Conservation (phyloP, 2,329 filamentous ascomycete species). For the Epichloe gansuensis region DNA sequence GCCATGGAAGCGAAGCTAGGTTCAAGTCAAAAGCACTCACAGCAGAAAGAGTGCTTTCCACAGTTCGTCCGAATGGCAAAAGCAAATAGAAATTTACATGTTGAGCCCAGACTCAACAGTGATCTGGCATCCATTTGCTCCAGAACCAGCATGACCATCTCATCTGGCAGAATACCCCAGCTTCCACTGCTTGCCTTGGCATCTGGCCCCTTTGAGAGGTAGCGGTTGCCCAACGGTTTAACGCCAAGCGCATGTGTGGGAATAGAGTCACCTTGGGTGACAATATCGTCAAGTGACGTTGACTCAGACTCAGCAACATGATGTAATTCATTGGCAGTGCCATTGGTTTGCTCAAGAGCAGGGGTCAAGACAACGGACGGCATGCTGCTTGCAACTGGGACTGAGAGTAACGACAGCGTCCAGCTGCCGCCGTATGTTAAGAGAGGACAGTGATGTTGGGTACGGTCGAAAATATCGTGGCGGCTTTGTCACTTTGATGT, state of each 20-base stretch:
- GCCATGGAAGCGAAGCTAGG: background rate
- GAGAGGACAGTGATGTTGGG: background rate
- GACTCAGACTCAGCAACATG: background rate
- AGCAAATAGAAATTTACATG: constrained; percentile 78
- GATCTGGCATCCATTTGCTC: constrained; percentile 57
- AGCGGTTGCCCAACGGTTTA: constrained; percentile 78
- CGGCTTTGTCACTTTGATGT: background rate
- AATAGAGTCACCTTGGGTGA: constrained; percentile 34
- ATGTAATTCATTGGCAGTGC: background rate
- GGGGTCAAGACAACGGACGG: constrained; percentile 1
- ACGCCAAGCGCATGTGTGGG: constrained; percentile 72
- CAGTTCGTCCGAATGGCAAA: constrained; percentile 71
- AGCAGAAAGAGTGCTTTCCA: constrained; percentile 78
- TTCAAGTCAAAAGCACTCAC: constrained; percentile 43
- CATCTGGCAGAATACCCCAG: constrained; percentile 64
- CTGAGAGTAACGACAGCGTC: background rate
- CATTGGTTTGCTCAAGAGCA: background rate
- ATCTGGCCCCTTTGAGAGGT: constrained; percentile 51
- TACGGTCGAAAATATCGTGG: no score
- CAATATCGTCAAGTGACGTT: background rate
- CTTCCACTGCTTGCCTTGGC: constrained; percentile 53
- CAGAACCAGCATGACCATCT: constrained; percentile 62
- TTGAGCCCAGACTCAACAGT: constrained; percentile 56
- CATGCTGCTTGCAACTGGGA: background rate
- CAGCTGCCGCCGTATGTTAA: background rate